phyloP scores from a whole-genome alignment of 2,329 filamentous ascomycete species.

The Xylariaceae sp. region DNA sequence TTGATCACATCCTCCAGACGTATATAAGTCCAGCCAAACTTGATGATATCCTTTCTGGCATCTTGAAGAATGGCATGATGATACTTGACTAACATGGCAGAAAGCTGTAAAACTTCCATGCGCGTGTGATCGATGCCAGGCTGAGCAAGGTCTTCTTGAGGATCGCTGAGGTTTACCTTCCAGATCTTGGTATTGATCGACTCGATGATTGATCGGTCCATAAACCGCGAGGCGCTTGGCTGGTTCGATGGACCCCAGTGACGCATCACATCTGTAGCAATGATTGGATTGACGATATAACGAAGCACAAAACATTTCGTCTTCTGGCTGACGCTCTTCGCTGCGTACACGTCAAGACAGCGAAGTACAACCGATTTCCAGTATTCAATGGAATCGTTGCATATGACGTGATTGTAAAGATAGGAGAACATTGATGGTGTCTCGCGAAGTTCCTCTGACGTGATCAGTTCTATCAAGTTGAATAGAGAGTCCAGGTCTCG shows the following conservation, averaged over 20 bases:
- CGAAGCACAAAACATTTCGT: constrained; percentile 91
- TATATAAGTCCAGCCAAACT: constrained; percentile 99
- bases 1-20: constrained; percentile 98
- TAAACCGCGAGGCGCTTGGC: constrained; percentile 61
- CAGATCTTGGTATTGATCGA: constrained; percentile 89
- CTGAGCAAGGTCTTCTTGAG: constrained; percentile 76
- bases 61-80: constrained; percentile 85
- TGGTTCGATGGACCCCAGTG: constrained; percentile 62
- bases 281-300: constrained; percentile 89
- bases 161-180: constrained; percentile 81
- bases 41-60: constrained; percentile 94
- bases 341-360: constrained; percentile 82
- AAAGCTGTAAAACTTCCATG: constrained; percentile 93
- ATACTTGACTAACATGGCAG: constrained; percentile 92
- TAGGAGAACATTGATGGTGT: constrained; percentile 74
- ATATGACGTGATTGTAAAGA: constrained; percentile 81
- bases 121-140: constrained; percentile 90
- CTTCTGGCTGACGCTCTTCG: constrained; percentile 74
- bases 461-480: constrained; percentile 76
- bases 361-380: constrained; percentile 78
- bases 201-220: constrained; percentile 84
- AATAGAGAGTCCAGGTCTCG: constrained; percentile 82
- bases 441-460: constrained; percentile 73
- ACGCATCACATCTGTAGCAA: constrained; percentile 92
- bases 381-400: constrained; percentile 78